Conservation (phyloP, 495 filamentous ascomycete genomes). For the Achaetomiella virescens region DNA sequence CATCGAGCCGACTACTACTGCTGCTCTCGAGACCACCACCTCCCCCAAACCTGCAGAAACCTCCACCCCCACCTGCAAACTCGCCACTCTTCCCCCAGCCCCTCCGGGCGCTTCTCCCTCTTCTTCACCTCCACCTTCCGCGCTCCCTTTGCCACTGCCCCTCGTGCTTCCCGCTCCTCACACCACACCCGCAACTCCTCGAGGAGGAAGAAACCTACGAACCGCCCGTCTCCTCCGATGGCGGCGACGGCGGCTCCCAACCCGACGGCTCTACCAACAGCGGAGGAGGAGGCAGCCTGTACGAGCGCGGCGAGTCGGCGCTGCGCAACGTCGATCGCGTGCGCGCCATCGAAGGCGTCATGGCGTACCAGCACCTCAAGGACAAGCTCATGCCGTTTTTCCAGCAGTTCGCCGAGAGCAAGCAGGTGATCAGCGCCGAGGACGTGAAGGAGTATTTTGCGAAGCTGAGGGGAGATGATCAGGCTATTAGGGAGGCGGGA, state of each 20-base stretch:
- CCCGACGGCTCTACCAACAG: slow-evolving; percentile 41
- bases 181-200: slow-evolving; percentile 66
- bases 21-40: background rate
- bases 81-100: slow-evolving; percentile 44
- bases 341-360: slow-evolving; percentile 88
- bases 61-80: slow-evolving; percentile 31
- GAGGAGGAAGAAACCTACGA: slow-evolving; percentile 93
- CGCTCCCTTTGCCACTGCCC: slow-evolving; percentile 67
- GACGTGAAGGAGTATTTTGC: slow-evolving; percentile 96
- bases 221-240: slow-evolving; percentile 62
- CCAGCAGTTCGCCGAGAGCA: slow-evolving; percentile 86
- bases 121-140: slow-evolving; percentile 76
- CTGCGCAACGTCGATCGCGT: slow-evolving; percentile 87
- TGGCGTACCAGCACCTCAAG: slow-evolving; percentile 93
- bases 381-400: slow-evolving; percentile 91
- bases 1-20: slow-evolving; percentile 3
- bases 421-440: slow-evolving; percentile 77
- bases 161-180: slow-evolving; percentile 67
- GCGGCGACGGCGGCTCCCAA: slow-evolving; percentile 16
- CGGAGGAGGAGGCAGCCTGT: slow-evolving; percentile 59
- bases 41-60: background rate
- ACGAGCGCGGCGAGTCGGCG: slow-evolving; percentile 85
- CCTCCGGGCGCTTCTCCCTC: slow-evolving; percentile 62
- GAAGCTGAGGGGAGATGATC: slow-evolving; percentile 79
- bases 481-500: slow-evolving; percentile 44